Base-by-base conservation (phyloP, 2,329 filamentous ascomycete genomes). In the Xylariomycetidae sp. region DNA sequence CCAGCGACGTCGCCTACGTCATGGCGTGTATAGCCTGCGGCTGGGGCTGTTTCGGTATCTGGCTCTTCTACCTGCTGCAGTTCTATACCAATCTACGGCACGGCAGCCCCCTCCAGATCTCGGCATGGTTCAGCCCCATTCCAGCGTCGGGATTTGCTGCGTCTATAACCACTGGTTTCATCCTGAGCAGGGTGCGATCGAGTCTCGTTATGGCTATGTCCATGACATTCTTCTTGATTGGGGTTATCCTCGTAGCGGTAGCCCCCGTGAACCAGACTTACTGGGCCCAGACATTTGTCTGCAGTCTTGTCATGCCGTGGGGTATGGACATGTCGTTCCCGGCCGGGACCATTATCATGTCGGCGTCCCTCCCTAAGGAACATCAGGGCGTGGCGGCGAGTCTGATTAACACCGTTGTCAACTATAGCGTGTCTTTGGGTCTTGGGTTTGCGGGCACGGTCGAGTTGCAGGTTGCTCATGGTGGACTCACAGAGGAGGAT, bases 321-420 rank as follows among this genome's bases (percentile, higher is more conserved):
- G 69, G 70, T 2, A 73, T 74, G 69, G 72, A 78, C 41, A 73
- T 77, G 66, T 66, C 58, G 5, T 76, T 75, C 43, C 72, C 73
- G 1, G 65, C 70, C 0, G 68, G 63, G 0, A 74, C 67, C 2
- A 44, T 77, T 4, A 63, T 75, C 19, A 52, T 77, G n/a, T 66
- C 59, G n/a, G 64, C 73, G 36, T 55, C 54, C 6, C 41, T 58
- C 8, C 40, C 40, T 16, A 45, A 44, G 25, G 30, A 48, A 23
- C 51, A 57, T 31, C 53, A 57, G 34, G 54, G 53, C 3, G 49
- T 58, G 12, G 54, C 53, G 6, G 53, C 53, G 3, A 68, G 63
- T 13, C 46, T 79, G 16, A 66, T 78, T 33, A 72, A 66, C 33
- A 77, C 72, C 0, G 56, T 75, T 20, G 67, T 78, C 29, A 77